Conservation (phyloP, 495 filamentous ascomycete genomes). For the Annulohypoxylon stygium region DNA sequence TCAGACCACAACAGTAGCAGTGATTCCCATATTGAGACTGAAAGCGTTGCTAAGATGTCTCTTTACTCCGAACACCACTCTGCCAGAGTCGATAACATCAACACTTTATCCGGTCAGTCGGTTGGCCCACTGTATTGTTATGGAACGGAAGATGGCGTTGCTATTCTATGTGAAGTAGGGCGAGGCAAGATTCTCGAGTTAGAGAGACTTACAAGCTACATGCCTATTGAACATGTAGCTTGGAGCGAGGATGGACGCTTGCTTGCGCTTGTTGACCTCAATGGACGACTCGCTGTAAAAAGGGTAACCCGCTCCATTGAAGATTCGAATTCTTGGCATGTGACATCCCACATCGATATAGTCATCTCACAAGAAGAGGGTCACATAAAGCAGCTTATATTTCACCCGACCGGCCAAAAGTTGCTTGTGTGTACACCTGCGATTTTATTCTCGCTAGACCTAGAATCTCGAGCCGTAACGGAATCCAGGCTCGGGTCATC, state of each 20-base stretch:
- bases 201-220: not conserved
- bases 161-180: not conserved
- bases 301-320: not conserved
- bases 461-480: not conserved
- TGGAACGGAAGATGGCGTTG: conserved; percentile 5
- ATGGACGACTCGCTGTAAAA: not conserved
- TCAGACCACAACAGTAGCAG: not conserved
- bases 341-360: not conserved
- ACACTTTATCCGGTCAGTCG: not conserved
- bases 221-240: not conserved
- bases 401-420: not conserved
- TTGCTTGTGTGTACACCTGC: not conserved
- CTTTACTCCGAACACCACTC: not conserved
- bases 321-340: not conserved
- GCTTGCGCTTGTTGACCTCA: not conserved
- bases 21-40: not conserved
- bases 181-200: not conserved
- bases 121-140: conserved; percentile 8
- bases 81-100: not conserved
- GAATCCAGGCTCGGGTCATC: not conserved
- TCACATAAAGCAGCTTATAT: not conserved
- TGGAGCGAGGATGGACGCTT: conserved; percentile 1
- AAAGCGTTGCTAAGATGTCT: not conserved
- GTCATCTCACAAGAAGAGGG: conserved; percentile 4
- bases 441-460: conserved; percentile 7